phyloP scores from a whole-genome alignment of 495 filamentous ascomycete genomes.

The Penicillium bovifimosum region DNA sequence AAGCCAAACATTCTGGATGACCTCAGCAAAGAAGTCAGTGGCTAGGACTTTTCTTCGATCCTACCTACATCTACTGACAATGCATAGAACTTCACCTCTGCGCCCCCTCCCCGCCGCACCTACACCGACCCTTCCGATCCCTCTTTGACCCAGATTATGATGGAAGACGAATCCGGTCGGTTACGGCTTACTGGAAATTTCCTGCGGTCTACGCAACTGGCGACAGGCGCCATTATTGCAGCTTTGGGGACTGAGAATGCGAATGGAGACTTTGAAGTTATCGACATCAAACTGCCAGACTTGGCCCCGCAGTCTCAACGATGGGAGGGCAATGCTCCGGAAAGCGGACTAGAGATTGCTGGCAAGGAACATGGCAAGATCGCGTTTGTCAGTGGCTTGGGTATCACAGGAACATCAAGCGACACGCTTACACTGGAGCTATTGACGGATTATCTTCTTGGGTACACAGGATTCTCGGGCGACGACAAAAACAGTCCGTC shows the following conservation, averaged over 20 bases:
- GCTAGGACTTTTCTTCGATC: not conserved
- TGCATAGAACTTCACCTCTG: conserved; percentile 72
- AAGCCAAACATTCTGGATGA: conserved; percentile 98
- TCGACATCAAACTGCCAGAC: conserved; percentile 84
- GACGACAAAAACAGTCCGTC: conserved; percentile 41
- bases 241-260: conserved; percentile 89
- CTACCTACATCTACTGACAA: not conserved
- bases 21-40: conserved; percentile 78
- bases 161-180: conserved; percentile 96
- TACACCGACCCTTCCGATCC: conserved; percentile 53
- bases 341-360: conserved; percentile 17
- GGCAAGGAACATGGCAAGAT: conserved; percentile 58
- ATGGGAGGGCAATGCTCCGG: conserved; percentile 52
- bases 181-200: conserved; percentile 67
- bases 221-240: conserved; percentile 87
- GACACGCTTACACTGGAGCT: conserved; percentile 70
- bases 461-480: conserved; percentile 58
- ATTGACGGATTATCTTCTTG: conserved; percentile 80
- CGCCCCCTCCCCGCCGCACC: conserved; percentile 72
- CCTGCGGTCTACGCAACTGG: conserved; percentile 60
- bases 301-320: conserved; percentile 72
- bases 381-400: conserved; percentile 83
- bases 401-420: conserved; percentile 67
- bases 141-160: conserved; percentile 59
- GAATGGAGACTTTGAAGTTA: conserved; percentile 86